These are phyloP conservation scores for Laburnicola sp. DNA, from an alignment of 2,329 filamentous ascomycete genomes.

Conservation along the genomic window DNA sequence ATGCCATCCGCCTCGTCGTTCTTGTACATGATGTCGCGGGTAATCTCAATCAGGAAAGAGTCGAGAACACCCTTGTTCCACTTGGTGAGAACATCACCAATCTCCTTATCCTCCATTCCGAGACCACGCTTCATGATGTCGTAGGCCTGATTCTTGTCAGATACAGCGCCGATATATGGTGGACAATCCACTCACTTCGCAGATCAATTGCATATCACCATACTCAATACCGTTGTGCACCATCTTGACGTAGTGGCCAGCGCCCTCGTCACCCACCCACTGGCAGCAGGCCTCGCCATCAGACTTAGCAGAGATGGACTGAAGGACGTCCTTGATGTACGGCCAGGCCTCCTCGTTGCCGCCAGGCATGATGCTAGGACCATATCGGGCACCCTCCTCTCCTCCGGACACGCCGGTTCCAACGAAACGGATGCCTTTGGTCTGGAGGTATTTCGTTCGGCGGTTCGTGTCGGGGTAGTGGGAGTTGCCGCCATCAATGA, in stretches of 20 bases:
- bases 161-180: background rate
- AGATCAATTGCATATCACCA: conserved; percentile 99
- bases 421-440: conserved; percentile 93
- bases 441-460: conserved; percentile 81
- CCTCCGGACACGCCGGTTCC: conserved; percentile 97
- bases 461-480: conserved; percentile 99
- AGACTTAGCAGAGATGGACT: conserved; percentile 96
- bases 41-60: conserved; percentile 98
- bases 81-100: conserved; percentile 88
- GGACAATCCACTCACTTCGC: conserved; percentile 68
- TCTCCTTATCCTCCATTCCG: conserved; percentile 86
- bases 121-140: conserved; percentile 99
- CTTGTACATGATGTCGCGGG: conserved; percentile 97
- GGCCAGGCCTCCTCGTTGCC: conserved; percentile 98
- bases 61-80: conserved; percentile 99
- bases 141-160: conserved; percentile 70
- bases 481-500: conserved; percentile 99
- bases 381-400: conserved; percentile 98
- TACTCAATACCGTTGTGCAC: conserved; percentile 99
- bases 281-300: conserved; percentile 97
- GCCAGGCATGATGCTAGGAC: conserved; percentile 97
- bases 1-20: conserved; percentile 86
- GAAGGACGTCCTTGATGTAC: conserved; percentile 98
- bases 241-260: conserved; percentile 99
- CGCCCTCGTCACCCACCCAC: conserved; percentile 99